Evolutionary conservation across 1,284 basidiomycete species (phyloP).

Genomic region (Exsudoporus floridanus): DNA sequence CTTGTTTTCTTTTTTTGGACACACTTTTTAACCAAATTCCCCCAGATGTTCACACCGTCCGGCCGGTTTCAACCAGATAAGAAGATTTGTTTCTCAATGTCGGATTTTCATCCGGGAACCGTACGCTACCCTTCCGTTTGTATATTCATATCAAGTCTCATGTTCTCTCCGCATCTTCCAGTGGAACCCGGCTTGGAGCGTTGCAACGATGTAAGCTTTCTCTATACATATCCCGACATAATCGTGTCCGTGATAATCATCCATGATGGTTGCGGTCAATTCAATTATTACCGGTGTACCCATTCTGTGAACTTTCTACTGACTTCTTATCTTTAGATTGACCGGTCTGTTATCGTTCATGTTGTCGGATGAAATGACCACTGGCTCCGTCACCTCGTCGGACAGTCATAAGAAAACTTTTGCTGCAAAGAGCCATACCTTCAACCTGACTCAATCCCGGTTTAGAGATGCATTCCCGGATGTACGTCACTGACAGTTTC

Average conservation of each 20-base stretch:
- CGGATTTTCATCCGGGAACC: constrained; percentile 87
- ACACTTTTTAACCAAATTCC: constrained; percentile 11
- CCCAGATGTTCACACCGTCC: constrained; percentile 88
- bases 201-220: constrained; percentile 78
- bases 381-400: constrained; percentile 84
- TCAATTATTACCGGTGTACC: constrained; percentile 12
- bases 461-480: constrained; percentile 87
- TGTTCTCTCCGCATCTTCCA: constrained; percentile 27
- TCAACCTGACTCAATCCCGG: constrained; percentile 78
- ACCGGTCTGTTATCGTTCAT: constrained; percentile 96
- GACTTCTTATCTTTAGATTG: constrained; percentile 52
- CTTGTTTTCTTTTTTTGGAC: neutral
- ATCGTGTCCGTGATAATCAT: constrained; percentile 11
- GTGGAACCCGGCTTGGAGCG: constrained; percentile 95
- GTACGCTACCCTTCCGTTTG: constrained; percentile 48
- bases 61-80: constrained; percentile 91
- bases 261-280: constrained; percentile 16
- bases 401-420: constrained; percentile 77
- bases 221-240: constrained; percentile 3
- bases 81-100: constrained; percentile 97
- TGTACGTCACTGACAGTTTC: constrained; percentile 47
- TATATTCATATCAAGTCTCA: neutral
- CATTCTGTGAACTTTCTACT: constrained; percentile 3
- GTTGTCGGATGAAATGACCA: constrained; percentile 96
- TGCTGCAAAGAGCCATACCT: constrained; percentile 79